phyloP scores from a whole-genome alignment of 352 stramenopile genomes.

The Phytopythium montanum region DNA sequence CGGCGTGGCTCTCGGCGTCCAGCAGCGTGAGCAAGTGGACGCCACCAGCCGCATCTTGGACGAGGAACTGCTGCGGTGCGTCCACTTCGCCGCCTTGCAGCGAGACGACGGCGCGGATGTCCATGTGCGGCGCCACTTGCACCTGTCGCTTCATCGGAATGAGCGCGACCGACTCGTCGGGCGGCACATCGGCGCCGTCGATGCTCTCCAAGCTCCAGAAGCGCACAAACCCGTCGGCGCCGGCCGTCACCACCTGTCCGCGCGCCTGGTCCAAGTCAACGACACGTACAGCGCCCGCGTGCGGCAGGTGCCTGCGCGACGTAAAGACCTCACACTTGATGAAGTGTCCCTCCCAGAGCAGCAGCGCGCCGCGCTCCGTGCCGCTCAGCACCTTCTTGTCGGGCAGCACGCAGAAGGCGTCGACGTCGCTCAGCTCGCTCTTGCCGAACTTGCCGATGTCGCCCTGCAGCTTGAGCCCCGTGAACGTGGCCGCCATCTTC shows the following conservation, averaged over 20 bases:
- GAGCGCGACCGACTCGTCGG: constrained; percentile 74
- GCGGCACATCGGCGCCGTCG: constrained; percentile 80
- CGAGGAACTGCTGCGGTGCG: constrained; percentile 33
- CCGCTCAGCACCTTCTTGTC: constrained; percentile 93
- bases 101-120: constrained; percentile 68
- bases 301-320: constrained; percentile 56
- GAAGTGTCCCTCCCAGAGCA: constrained; percentile 95
- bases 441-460: constrained; percentile 97
- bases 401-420: constrained; percentile 92
- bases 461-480: constrained; percentile 93
- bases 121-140: constrained; percentile 43
- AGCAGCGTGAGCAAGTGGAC: constrained; percentile 50
- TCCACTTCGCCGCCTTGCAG: background rate
- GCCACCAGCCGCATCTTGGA: constrained; percentile 54
- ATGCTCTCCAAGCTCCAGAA: constrained; percentile 89
- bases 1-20: constrained; percentile 27
- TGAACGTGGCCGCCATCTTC: constrained; percentile 96
- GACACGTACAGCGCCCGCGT: constrained; percentile 70
- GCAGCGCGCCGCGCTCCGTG: constrained; percentile 79
- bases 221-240: constrained; percentile 83
- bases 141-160: constrained; percentile 67
- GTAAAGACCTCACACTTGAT: constrained; percentile 93
- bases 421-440: constrained; percentile 91
- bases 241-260: constrained; percentile 58
- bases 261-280: constrained; percentile 54